Evolutionary conservation across 1,139 yeast genomes (phyloP), one percentile per base, ranked within the genome.

Genomic region (Kodamaea suecica): DNA sequence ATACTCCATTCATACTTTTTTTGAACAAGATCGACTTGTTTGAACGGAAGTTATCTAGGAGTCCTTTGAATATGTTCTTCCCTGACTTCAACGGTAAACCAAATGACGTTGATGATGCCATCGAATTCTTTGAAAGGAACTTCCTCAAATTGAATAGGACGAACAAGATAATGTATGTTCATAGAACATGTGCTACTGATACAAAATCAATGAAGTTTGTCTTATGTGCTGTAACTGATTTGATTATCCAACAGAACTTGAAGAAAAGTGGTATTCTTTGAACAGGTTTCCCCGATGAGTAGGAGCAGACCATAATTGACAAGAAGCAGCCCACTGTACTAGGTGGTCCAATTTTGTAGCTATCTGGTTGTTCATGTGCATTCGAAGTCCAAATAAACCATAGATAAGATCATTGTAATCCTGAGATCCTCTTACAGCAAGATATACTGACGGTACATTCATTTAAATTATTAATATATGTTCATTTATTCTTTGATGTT

Each of bases 111-210:
- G 82, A 80, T 42, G 80, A 77, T 29, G 86, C 84, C 2, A 55
- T 80, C 15, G 71, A 72, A 45, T 84, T 76, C 50, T 84, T 85
- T 57, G 92, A 84, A 47, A 68, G 68, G 26, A 63, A 78, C 33
- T 82, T 85, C 43, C 55, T 81, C 38, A 67, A 76, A 38, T 56
- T 83, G 47, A 85, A 85, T 54, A 66, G 77, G 39, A 69, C 83
- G 2, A 73, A 76, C 34, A 82, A 84, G 52, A 92, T 90, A 5
- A 77, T 90, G 23, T 94, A 94, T 56, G 83, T 87, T 17, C 97
- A 88, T 60, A 67, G 90, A 46, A 94, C 98, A 1, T 88, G 97
- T 64, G 99, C 99, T 2, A 92, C 98, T 0, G 98, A 94, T 57
- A 79, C 95, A 0, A 70, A 76, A 36, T 73, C 86, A 17, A 90